Conservation (phyloP, 805 yeast species). For the Pichia paraexigua region DNA sequence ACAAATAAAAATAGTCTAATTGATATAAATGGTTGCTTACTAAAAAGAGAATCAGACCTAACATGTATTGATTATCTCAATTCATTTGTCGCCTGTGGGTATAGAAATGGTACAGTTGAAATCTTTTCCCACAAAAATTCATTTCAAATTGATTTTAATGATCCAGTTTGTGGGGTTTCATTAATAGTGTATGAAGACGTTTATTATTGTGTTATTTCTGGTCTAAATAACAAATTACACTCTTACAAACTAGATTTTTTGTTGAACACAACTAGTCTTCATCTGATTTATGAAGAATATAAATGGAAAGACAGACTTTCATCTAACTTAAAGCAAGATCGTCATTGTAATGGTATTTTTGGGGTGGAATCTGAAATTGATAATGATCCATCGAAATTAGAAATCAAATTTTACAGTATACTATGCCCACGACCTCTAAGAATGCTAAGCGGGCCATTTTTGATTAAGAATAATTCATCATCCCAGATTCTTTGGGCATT, state of each 20-base stretch:
- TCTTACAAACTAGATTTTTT: not conserved
- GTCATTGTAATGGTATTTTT: slow-evolving; percentile 1
- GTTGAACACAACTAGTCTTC: not conserved
- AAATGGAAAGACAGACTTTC: slow-evolving; percentile 2
- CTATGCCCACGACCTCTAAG: not conserved
- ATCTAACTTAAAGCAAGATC: slow-evolving; percentile 1
- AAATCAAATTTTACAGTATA: slow-evolving; percentile 2
- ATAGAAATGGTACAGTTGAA: slow-evolving; percentile 9
- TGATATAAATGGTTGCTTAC: not conserved
- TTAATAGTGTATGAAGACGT: not conserved
- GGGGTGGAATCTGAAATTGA: slow-evolving; percentile 8
- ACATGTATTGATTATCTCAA: not conserved
- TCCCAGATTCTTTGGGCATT: slow-evolving; percentile 1
- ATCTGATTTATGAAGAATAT: slow-evolving; percentile 6
- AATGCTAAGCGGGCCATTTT: slow-evolving; percentile 1
- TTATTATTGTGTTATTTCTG: slow-evolving; percentile 5
- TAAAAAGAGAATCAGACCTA: slow-evolving; percentile 2
- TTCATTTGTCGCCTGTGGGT: slow-evolving; percentile 1
- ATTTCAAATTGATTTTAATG: not conserved
- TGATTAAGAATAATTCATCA: not conserved
- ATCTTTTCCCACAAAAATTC: not conserved
- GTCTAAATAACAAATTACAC: slow-evolving; percentile 1
- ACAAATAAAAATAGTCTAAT: not conserved
- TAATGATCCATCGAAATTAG: not conserved
- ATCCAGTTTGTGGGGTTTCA: slow-evolving; percentile 4